phyloP scores from a whole-genome alignment of 139 green algal species.

The Chlamydomonas sphaeroides region DNA sequence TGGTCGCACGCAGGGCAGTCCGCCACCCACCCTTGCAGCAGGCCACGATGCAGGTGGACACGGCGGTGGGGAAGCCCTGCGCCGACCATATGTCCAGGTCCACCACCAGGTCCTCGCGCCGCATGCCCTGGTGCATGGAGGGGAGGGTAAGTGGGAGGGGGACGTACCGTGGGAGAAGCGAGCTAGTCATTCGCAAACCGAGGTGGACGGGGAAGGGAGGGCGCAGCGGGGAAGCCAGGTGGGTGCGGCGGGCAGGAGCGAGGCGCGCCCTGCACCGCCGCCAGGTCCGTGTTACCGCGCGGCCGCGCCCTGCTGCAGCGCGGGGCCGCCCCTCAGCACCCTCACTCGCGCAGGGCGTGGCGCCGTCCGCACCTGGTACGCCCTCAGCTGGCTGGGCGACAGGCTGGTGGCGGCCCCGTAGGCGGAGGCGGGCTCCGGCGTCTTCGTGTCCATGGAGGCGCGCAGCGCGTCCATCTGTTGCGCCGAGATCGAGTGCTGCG shows the following conservation, averaged over 20 bases:
- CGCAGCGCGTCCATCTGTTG: slow-evolving; percentile 29
- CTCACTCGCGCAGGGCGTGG: too few relatives aligned
- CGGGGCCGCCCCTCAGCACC: too few relatives aligned
- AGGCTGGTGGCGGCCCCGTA: slow-evolving; percentile 11
- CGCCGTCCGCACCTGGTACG: background rate
- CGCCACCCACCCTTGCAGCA: slow-evolving; percentile 56
- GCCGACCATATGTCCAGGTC: slow-evolving; percentile 67
- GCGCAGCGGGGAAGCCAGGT: too few relatives aligned
- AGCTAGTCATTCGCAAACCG: too few relatives aligned
- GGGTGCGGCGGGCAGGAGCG: too few relatives aligned
- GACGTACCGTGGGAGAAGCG: too few relatives aligned
- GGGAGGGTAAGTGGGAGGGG: background rate
- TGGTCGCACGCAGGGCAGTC: too few relatives aligned
- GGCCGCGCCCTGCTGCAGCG: too few relatives aligned
- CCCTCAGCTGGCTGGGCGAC: slow-evolving; percentile 4
- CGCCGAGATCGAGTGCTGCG: slow-evolving; percentile 29
- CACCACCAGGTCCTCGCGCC: slow-evolving; percentile 48
- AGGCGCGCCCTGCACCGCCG: too few relatives aligned
- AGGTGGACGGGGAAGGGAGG: too few relatives aligned
- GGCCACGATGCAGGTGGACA: slow-evolving; percentile 59
- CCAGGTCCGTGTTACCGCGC: too few relatives aligned
- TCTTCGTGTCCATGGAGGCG: slow-evolving; percentile 15
- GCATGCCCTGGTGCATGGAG: background rate
- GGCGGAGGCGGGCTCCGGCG: slow-evolving; percentile 16
- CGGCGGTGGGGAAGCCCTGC: slow-evolving; percentile 58